These are phyloP conservation scores for Camellia granthamiana DNA, from an alignment of 148 eudicot species.

Conservation along the genomic window DNA sequence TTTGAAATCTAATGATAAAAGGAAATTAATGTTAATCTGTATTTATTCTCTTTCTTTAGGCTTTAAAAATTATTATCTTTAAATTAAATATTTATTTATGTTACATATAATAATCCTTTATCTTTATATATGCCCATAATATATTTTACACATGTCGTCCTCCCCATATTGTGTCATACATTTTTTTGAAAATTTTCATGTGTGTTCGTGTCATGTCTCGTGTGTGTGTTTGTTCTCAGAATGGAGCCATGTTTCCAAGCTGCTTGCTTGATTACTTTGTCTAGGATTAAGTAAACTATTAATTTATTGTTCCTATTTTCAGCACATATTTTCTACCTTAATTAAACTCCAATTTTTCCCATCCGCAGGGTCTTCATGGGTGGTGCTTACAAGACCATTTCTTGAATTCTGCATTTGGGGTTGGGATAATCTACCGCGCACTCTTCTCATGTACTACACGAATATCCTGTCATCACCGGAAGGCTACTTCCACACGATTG, in stretches of 20 bases:
- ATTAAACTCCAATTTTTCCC: not conserved
- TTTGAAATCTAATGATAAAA: too few species aligned
- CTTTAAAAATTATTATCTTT: too few species aligned
- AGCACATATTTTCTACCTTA: not conserved
- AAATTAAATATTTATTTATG: too few species aligned
- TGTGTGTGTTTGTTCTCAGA: not conserved
- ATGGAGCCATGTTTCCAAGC: not conserved
- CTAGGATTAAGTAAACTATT: not conserved
- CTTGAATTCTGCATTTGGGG: constrained; percentile 96
- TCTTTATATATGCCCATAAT: too few species aligned
- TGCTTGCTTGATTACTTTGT: not conserved
- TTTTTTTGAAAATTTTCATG: too few species aligned
- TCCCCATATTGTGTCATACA: too few species aligned
- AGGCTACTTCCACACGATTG: constrained; percentile 90
- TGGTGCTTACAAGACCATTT: constrained; percentile 71
- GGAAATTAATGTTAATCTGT: too few species aligned
- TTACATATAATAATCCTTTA: too few species aligned
- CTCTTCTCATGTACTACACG: constrained; percentile 90
- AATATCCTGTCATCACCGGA: constrained; percentile 75
- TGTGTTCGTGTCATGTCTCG: too few species aligned
- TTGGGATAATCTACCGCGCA: constrained; percentile 95
- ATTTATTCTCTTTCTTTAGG: too few species aligned
- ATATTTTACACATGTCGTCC: too few species aligned
- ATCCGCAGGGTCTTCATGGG: constrained; percentile 75
- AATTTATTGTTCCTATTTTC: not conserved